These are phyloP conservation scores for Mycena belliarum DNA, from an alignment of 768 basidiomycete species.

Conservation along the genomic window DNA sequence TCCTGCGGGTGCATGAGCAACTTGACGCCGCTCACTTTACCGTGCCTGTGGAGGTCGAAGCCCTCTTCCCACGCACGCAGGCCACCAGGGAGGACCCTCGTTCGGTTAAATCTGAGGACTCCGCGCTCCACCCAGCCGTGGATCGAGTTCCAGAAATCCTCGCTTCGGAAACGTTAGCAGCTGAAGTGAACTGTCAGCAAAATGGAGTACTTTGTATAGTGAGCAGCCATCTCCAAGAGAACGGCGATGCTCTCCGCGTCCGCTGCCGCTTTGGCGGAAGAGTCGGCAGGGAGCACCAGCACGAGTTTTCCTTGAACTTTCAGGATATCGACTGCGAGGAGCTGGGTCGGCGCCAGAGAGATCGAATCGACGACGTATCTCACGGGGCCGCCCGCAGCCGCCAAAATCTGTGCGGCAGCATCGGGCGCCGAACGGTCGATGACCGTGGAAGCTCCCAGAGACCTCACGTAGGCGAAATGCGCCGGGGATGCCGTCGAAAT, in stretches of 20 bases:
- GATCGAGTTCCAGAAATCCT: not conserved
- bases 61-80: not conserved
- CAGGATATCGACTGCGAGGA: slow-evolving; percentile 3
- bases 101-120: not conserved
- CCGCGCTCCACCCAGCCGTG: not conserved
- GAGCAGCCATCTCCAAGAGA: not conserved
- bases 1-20: slow-evolving; percentile 6
- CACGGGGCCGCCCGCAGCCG: not conserved
- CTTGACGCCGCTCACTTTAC: slow-evolving; percentile 8
- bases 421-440: not conserved
- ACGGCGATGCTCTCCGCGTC: not conserved
- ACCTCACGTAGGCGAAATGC: slow-evolving; percentile 1
- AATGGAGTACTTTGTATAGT: not conserved
- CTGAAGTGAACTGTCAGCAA: too few species aligned
- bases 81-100: not conserved
- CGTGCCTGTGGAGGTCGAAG: not conserved
- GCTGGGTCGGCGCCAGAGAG: slow-evolving; percentile 2
- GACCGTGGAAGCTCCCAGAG: slow-evolving; percentile 4
- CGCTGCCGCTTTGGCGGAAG: not conserved
- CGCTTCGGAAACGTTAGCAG: not conserved
- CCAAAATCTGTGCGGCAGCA: not conserved
- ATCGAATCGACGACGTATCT: slow-evolving; percentile 10
- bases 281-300: not conserved
- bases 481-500: slow-evolving; percentile 8
- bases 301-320: not conserved